phyloP scores from a whole-genome alignment of 495 filamentous ascomycete genomes.

The Clavariopsis aquatica region DNA sequence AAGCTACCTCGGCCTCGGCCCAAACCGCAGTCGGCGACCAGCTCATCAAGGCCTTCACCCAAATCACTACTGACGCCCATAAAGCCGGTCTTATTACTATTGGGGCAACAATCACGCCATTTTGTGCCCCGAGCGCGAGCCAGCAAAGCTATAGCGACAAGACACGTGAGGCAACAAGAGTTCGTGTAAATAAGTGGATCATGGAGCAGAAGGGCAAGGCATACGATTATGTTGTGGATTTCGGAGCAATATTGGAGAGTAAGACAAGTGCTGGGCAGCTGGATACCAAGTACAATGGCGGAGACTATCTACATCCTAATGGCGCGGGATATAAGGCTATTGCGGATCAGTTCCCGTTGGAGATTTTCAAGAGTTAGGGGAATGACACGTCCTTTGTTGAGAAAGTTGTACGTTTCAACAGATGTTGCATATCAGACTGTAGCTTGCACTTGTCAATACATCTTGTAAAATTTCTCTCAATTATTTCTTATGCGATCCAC shows the following conservation, averaged over 20 bases:
- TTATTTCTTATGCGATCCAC: too few relatives aligned
- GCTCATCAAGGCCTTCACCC: conserved; percentile 58
- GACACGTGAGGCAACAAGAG: conserved; percentile 59
- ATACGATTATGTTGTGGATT: conserved; percentile 68
- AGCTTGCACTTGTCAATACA: too few relatives aligned
- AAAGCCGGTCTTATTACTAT: conserved; percentile 57
- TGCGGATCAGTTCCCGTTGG: too few relatives aligned
- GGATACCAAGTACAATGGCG: conserved; percentile 59
- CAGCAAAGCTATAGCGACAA: too few relatives aligned
- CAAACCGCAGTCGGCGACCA: conserved; percentile 54
- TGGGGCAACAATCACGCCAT: conserved; percentile 69
- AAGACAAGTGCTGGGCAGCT: conserved; percentile 49
- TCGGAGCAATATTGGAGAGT: conserved; percentile 59
- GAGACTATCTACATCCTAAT: conserved; percentile 73
- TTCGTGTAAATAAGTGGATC: conserved; percentile 67
- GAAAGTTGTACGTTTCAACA: too few relatives aligned
- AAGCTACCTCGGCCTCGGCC: too few relatives aligned
- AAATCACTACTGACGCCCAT: conserved; percentile 58
- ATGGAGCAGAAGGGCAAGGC: conserved; percentile 48
- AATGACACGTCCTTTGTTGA: too few relatives aligned
- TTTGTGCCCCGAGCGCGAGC: too few relatives aligned
- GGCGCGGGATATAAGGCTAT: conserved; percentile 61
- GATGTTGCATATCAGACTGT: too few relatives aligned
- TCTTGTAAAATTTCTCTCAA: too few relatives aligned
- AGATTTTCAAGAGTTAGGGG: too few relatives aligned